Conservation (phyloP, 768 basidiomycete species). For the Tulasnella sp. region DNA sequence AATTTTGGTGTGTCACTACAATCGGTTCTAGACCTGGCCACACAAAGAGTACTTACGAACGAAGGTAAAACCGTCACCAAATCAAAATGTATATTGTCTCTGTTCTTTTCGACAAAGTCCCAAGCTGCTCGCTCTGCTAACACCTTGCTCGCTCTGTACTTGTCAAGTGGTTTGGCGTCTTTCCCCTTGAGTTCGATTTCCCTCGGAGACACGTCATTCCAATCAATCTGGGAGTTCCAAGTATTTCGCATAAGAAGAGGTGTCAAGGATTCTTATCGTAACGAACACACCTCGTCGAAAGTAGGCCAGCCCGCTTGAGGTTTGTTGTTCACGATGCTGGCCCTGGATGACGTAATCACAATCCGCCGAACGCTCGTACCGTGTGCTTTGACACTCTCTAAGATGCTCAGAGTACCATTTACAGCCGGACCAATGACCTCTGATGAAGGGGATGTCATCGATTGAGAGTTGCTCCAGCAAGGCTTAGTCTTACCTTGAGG, state of each 20-base stretch:
- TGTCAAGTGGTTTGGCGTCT: not conserved
- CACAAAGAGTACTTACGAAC: not conserved
- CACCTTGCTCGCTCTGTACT: constrained; percentile 42
- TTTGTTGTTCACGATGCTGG: constrained; percentile 40
- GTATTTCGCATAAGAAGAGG: not conserved
- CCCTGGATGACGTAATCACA: constrained; percentile 46
- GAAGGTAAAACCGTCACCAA: constrained; percentile 36
- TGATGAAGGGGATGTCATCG: not conserved
- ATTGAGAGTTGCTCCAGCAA: not conserved
- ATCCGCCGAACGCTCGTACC: constrained; percentile 42
- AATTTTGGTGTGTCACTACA: too few species aligned
- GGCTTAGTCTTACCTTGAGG: constrained; percentile 31
- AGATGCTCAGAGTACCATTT: constrained; percentile 45
- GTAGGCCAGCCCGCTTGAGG: not conserved
- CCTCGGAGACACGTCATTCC: not conserved
- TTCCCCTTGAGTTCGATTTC: not conserved
- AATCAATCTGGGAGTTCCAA: not conserved
- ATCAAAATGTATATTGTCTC: constrained; percentile 39
- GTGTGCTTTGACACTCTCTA: constrained; percentile 43
- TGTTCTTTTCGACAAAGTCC: constrained; percentile 40
- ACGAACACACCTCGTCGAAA: constrained; percentile 18
- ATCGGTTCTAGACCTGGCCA: too few species aligned
- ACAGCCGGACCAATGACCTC: constrained; percentile 48
- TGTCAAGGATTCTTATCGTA: not conserved
- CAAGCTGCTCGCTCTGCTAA: constrained; percentile 44